Base-by-base conservation (phyloP, 2,329 filamentous ascomycete genomes). In the Venturia asperata region DNA sequence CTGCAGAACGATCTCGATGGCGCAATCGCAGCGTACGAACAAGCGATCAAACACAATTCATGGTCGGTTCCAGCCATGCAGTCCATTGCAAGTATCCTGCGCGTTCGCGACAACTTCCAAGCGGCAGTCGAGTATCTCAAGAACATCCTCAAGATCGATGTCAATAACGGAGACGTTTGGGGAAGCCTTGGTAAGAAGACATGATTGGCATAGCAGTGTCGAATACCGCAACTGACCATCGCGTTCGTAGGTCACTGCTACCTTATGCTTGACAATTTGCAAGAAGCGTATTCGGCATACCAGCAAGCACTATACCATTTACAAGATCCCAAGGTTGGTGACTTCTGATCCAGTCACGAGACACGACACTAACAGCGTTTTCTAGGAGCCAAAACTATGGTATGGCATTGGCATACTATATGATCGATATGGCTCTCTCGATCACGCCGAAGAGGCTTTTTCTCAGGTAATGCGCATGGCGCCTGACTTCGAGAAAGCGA, bases 381-480 rank as follows among this genome's bases (percentile, higher is more conserved):
- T 15, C 6, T 68, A 92, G 89, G 94, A 99, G 72, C 94, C 94
- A 3, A 96, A 96, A 78, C 83, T 99, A 13, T 99, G 94, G 94
- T 99, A 99, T 73, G 94, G 94, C 45, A 99, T 99, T 56, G 94
- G 94, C 47, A 99, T 99, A 58, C 80, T 99, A 1, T 99, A 99
- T 70, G 94, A 99, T 75, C 84, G 94, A 63, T 99, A 97, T 73
- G 94, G 94, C 7, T 97, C 92, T 37, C 84, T 97, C 60, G 94
- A 99, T 72, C 95, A 97, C 75, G 94, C 94, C 70, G 94, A 97
- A 76, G 94, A 97, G 75, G 94, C 94, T 5, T 97, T 97, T 74
- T 97, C 93, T 1, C 91, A 97, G 74, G 94, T 99, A 68, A 97
- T 99, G 94, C 89, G 91, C 70, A 97, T 99, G 88, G 89, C 96